Conservation (phyloP, 2,329 filamentous ascomycete species). For the Xylaria sp. region DNA sequence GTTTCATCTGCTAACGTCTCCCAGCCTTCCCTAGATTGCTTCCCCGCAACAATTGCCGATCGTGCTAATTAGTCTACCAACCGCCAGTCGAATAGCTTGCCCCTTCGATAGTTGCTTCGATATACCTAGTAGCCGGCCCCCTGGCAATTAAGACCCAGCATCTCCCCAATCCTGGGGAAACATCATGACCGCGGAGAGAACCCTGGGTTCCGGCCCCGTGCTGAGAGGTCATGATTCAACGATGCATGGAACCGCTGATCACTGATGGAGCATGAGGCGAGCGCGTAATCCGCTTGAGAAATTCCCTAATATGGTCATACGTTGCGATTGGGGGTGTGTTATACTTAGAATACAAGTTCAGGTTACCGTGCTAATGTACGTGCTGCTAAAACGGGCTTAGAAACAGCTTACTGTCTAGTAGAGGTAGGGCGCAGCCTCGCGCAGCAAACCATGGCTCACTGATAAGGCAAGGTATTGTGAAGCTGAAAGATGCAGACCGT, state of each 20-base stretch:
- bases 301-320: not conserved
- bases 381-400: not conserved
- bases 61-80: constrained; percentile 17
- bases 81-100: not conserved
- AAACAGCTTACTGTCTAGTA: not conserved
- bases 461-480: not conserved
- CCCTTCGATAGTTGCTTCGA: not conserved
- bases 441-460: not conserved
- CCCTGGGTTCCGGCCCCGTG: not conserved
- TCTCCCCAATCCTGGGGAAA: constrained; percentile 1
- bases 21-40: not conserved
- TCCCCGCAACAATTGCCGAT: constrained; percentile 13
- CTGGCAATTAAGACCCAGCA: not conserved
- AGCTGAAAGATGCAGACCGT: not conserved
- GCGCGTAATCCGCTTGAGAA: not conserved
- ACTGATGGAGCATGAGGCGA: not conserved
- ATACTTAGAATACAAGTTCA: not conserved
- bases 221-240: constrained; percentile 1
- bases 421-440: not conserved
- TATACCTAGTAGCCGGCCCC: constrained; percentile 1
- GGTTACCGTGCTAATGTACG: not conserved
- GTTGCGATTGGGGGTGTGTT: not conserved
- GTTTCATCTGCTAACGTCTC: not conserved
- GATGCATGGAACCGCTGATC: not conserved
- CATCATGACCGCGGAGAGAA: constrained; percentile 5